Evolutionary conservation across 495 filamentous ascomycete species (phyloP).

Genomic region (Neurospora tetrasperma): DNA sequence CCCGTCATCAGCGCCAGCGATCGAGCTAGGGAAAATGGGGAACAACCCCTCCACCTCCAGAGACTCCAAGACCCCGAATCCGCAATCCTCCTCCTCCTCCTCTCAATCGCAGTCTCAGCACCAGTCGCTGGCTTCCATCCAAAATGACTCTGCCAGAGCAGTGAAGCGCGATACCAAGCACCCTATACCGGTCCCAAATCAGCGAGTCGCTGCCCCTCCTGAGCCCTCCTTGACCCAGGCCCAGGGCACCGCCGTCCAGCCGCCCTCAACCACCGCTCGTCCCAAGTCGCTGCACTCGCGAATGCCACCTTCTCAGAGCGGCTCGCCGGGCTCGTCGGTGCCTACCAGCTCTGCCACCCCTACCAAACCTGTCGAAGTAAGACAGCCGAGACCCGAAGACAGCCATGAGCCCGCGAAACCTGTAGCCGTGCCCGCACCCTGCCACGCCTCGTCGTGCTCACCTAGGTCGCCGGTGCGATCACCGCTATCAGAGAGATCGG

Average conservation of each 20-base stretch:
- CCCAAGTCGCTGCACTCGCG: conserved; percentile 28
- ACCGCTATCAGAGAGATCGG: conserved; percentile 25
- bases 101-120: conserved; percentile 10
- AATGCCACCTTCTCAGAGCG: conserved; percentile 26
- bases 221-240: conserved; percentile 45
- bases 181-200: conserved; percentile 23
- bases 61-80: conserved; percentile 8
- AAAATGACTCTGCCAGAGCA: conserved; percentile 17
- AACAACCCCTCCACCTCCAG: conserved; percentile 28
- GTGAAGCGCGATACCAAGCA: conserved; percentile 24
- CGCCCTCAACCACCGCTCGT: conserved; percentile 30
- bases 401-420: conserved; percentile 31
- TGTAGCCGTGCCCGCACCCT: conserved; percentile 40
- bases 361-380: conserved; percentile 29
- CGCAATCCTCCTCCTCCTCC: conserved; percentile 10
- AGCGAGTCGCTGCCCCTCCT: conserved; percentile 39
- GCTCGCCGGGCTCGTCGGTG: conserved; percentile 25
- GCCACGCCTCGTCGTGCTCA: conserved; percentile 18
- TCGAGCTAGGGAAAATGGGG: conserved; percentile 20
- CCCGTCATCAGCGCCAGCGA: background rate
- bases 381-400: conserved; percentile 9
- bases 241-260: conserved; percentile 33
- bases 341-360: conserved; percentile 18
- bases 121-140: conserved; percentile 11
- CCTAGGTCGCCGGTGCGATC: conserved; percentile 17